phyloP scores from a whole-genome alignment of 2,329 filamentous ascomycete genomes.

The Apiospora koreana region DNA sequence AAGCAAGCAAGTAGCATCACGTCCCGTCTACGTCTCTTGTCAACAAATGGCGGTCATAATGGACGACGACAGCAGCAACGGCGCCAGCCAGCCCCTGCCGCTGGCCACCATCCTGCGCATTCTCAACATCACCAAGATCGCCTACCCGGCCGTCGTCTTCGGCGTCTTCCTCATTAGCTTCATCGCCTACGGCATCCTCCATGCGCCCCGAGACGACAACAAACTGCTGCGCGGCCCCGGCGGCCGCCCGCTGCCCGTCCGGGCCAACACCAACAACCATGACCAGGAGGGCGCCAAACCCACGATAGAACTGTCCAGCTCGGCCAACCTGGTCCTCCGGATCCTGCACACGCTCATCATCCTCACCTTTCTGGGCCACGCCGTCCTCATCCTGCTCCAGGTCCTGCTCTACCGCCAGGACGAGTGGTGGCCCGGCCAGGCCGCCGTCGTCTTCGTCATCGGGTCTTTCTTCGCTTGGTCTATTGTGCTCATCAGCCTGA shows the following conservation, averaged over 20 bases:
- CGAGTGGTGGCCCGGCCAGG: constrained; percentile 12
- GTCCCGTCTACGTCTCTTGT: not conserved
- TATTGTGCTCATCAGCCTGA: constrained; percentile 9
- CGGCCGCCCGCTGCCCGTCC: constrained; percentile 11
- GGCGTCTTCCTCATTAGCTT: constrained; percentile 7
- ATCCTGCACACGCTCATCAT: constrained; percentile 3
- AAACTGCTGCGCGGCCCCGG: constrained; percentile 12
- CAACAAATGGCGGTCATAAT: not conserved
- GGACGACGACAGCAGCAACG: not conserved
- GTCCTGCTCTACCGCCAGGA: constrained; percentile 2
- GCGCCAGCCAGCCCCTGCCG: not conserved
- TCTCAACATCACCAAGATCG: not conserved
- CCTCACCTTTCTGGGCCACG: constrained; percentile 8
- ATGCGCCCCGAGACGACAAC: constrained; percentile 10
- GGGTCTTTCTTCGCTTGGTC: constrained; percentile 12
- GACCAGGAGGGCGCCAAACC: not conserved
- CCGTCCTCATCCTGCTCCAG: constrained; percentile 5
- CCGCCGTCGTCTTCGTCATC: constrained; percentile 10
- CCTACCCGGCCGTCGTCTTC: constrained; percentile 10
- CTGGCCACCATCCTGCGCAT: constrained; percentile 6
- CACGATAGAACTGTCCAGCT: not conserved
- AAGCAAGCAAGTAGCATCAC: not conserved
- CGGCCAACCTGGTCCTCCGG: not conserved
- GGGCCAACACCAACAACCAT: constrained; percentile 6
- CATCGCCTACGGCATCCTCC: constrained; percentile 6